phyloP scores from a whole-genome alignment of 2,329 filamentous ascomycete genomes.

The Colletotrichum sp. region DNA sequence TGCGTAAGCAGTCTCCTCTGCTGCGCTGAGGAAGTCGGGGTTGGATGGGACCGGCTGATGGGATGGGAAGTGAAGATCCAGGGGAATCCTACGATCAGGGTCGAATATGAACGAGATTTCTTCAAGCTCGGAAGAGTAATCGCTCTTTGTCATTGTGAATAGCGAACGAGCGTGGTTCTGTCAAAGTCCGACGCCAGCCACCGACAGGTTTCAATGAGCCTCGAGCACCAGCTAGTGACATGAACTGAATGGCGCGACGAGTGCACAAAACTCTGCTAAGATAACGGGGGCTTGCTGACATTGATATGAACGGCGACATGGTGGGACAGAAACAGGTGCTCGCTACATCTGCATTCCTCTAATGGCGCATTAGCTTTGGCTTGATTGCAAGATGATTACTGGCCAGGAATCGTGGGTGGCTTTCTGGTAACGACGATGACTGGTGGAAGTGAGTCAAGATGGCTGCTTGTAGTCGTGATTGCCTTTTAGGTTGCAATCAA shows the following conservation, averaged over 20 bases:
- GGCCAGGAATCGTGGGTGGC: background rate
- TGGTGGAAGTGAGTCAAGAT: background rate
- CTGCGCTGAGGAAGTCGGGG: background rate
- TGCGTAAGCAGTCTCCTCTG: background rate
- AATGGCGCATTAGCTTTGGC: background rate
- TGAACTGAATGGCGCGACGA: background rate
- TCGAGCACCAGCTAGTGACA: background rate
- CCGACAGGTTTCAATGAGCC: background rate
- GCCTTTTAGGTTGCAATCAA: background rate
- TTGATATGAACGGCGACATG: background rate
- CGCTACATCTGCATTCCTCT: background rate
- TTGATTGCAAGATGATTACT: background rate
- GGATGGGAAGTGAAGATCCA: background rate
- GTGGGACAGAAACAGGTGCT: background rate
- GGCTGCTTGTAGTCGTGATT: background rate
- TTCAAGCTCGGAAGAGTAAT: background rate
- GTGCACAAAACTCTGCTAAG: background rate
- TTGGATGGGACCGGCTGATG: background rate
- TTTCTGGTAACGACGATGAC: background rate
- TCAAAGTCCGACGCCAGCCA: background rate
- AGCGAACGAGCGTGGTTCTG: background rate
- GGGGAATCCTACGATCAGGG: background rate
- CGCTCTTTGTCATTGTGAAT: background rate
- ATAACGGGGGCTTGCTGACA: background rate
- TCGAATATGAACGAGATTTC: constrained; percentile 4